phyloP scores from a whole-genome alignment of 129 eudicot genomes.

The Saussurea involucrata region DNA sequence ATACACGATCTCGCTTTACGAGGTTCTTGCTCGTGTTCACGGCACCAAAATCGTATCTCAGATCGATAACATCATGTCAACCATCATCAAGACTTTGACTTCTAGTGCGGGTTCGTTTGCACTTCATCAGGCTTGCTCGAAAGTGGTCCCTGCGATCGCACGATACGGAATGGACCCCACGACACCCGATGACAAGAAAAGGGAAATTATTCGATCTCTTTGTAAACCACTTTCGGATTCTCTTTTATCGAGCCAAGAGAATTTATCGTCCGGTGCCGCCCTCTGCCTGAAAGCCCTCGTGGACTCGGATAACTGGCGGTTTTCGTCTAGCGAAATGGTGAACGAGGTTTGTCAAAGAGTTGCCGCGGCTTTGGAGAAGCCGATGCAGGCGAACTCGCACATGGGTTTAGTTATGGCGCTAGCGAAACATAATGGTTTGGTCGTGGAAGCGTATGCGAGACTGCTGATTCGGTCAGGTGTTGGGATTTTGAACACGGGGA shows the following conservation, averaged over 20 bases:
- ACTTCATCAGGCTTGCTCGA: conserved; percentile 95
- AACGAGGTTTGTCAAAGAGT: conserved; percentile 87
- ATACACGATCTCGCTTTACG: conserved; percentile 89
- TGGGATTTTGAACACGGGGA: conserved; percentile 53
- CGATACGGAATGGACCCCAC: conserved; percentile 86
- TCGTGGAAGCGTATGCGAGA: conserved; percentile 80
- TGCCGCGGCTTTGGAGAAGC: conserved; percentile 71
- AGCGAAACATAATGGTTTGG: conserved; percentile 67
- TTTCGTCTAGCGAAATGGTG: conserved; percentile 68
- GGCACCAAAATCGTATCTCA: conserved; percentile 86
- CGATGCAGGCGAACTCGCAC: conserved; percentile 60
- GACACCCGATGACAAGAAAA: conserved; percentile 61
- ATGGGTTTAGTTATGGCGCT: conserved; percentile 78
- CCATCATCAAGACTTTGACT: conserved; percentile 61
- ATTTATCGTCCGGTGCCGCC: conserved; percentile 82
- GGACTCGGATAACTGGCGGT: conserved; percentile 90
- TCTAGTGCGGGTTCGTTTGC: conserved; percentile 84
- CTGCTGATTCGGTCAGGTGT: conserved; percentile 66
- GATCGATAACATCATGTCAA: conserved; percentile 74
- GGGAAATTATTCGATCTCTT: conserved; percentile 62
- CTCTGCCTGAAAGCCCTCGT: conserved; percentile 83
- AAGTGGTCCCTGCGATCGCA: conserved; percentile 90
- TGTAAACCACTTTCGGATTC: conserved; percentile 86
- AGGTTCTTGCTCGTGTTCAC: conserved; percentile 87
- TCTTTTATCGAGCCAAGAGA: conserved; percentile 69